These are phyloP conservation scores for Begonia masoniana DNA, from an alignment of 306 rosid genomes.

Conservation along the genomic window DNA sequence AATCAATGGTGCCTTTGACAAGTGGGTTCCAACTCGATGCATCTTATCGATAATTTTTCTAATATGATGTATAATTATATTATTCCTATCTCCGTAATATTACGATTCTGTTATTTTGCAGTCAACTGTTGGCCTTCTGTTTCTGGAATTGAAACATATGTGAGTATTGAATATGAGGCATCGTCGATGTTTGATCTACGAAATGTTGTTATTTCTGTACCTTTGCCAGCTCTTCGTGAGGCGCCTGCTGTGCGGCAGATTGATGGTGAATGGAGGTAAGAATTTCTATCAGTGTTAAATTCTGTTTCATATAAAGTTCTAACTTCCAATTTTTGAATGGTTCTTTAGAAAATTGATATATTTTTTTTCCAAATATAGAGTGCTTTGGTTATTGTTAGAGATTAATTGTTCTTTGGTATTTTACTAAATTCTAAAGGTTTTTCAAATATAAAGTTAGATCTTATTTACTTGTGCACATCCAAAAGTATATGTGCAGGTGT, in stretches of 20 bases:
- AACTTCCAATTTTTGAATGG: background rate
- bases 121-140: conserved; percentile 94
- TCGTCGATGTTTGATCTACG: conserved; percentile 64
- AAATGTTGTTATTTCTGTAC: conserved; percentile 63
- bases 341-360: background rate
- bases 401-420: background rate
- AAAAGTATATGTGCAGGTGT: no score
- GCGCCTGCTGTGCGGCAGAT: conserved; percentile 62
- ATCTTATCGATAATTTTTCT: background rate
- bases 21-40: conserved; percentile 30
- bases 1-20: conserved; percentile 71
- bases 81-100: background rate
- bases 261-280: conserved; percentile 87
- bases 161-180: conserved; percentile 83
- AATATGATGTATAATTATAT: no score
- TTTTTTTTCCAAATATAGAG: background rate
- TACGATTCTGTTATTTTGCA: conserved; percentile 26
- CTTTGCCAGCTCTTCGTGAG: conserved; percentile 83
- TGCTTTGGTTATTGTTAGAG: background rate
- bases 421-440: background rate
- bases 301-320: background rate
- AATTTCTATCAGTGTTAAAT: background rate
- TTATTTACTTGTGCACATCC: no score
- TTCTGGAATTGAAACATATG: conserved; percentile 84
- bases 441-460: no score